These are phyloP conservation scores for Elongisporangium prolatum DNA, from an alignment of 352 stramenopile genomes.

Conservation along the genomic window DNA sequence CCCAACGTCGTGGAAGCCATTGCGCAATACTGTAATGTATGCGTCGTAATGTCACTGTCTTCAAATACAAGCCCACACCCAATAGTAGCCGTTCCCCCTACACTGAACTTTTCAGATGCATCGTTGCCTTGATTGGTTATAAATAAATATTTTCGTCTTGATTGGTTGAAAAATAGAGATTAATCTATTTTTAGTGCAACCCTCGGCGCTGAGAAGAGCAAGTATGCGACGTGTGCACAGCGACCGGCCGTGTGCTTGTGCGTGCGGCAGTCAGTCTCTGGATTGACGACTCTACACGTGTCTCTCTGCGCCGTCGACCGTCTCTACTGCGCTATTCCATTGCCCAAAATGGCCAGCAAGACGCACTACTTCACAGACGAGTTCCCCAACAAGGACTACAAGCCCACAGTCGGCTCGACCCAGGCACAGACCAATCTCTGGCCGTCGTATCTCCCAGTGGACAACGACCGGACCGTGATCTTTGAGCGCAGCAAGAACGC, in stretches of 20 bases:
- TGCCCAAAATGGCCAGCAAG: slow-evolving; percentile 3
- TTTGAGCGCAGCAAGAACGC: slow-evolving; percentile 83
- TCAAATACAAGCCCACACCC: background rate
- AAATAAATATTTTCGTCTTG: background rate
- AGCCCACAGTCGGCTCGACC: slow-evolving; percentile 45
- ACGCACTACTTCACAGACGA: slow-evolving; percentile 63
- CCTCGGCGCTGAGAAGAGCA: background rate
- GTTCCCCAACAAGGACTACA: slow-evolving; percentile 69
- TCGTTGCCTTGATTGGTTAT: background rate
- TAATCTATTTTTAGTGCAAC: background rate
- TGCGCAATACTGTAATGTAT: background rate
- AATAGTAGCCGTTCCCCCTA: background rate
- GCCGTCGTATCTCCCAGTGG: slow-evolving; percentile 55
- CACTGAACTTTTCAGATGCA: background rate
- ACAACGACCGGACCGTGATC: slow-evolving; percentile 60
- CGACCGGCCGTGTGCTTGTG: background rate
- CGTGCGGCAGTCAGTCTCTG: background rate
- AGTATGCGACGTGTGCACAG: background rate
- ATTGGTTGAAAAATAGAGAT: background rate
- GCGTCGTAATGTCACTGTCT: background rate
- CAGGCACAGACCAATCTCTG: slow-evolving; percentile 63
- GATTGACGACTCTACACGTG: background rate
- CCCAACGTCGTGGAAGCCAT: background rate
- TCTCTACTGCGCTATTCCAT: background rate
- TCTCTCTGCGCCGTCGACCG: background rate